Base-by-base conservation (phyloP, 129 eudicot species). In the Oenanthe sinensis region DNA sequence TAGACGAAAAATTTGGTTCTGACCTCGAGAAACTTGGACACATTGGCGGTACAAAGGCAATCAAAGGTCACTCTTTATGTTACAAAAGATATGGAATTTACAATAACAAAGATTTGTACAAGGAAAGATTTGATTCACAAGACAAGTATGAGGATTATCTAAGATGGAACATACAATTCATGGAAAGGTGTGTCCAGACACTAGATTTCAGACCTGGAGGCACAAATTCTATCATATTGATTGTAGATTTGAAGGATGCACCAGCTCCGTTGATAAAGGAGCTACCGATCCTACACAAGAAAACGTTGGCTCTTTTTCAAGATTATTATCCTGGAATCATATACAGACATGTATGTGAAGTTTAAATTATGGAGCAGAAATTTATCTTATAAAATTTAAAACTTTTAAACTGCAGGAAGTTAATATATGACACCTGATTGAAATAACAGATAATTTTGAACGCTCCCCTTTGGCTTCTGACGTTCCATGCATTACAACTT, bases 321-420 rank as follows among this genome's bases (percentile, higher is more conserved):
- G 92, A 89, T 30, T 48, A 88, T 86, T 95, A 95, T 76, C 99
- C 99, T 0, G 97, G 96, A 28, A 50, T 95, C 77, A 82, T 92
- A 50, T 84, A 74, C 82, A 90, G 86, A 85, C 74, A 79, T 79
- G 97, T 87, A 83, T 87, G 97, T 79, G 75, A 62, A 2, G 20
- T n/a, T 43, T 75, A 71, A 0, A 36, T 77, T 22, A 47, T 20
- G 5, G 16, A 16, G 2, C 12, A 4, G 44, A 33, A 22, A 37
- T 2, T 4, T 67, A 42, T 81, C 86, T 78, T 28, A 75, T 12
- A 24, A 11, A 28, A 11, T 52, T 28, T 1, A 14, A 33, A 70
- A 16, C 13, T 16, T 70, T 70, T 19, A 39, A 17, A 70, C 1
- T 33, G 36, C 46, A 14, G 26, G 19, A 33, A 19, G 7, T 8